phyloP scores from a whole-genome alignment of 2,329 filamentous ascomycete genomes.

The Fusarium sp. region DNA sequence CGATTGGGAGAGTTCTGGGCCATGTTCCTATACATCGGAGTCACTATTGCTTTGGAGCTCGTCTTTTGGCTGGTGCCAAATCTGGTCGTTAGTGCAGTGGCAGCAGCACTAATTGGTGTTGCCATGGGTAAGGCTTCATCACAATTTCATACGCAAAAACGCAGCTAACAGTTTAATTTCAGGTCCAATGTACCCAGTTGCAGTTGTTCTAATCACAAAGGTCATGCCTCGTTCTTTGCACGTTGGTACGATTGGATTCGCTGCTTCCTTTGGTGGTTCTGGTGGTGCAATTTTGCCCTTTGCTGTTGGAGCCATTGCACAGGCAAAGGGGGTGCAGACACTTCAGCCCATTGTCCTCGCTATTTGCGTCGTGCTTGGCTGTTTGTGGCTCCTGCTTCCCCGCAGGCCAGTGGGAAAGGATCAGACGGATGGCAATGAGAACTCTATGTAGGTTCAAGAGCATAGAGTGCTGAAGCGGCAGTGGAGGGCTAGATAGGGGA shows the following conservation, averaged over 20 bases:
- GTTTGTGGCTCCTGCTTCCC: background rate
- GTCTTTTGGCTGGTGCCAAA: background rate
- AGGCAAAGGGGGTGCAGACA: background rate
- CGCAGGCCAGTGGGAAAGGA: background rate
- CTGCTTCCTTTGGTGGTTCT: background rate
- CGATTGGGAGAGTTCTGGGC: background rate
- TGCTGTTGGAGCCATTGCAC: background rate
- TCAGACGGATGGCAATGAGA: background rate
- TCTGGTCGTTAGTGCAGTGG: background rate
- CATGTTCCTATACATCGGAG: background rate
- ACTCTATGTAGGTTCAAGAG: background rate
- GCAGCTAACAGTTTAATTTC: no score
- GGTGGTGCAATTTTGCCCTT: background rate
- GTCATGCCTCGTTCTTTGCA: background rate
- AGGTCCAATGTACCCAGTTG: background rate
- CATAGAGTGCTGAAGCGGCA: fast-evolving
- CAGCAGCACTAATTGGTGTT: background rate
- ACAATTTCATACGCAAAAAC: no score
- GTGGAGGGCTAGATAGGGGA: background rate
- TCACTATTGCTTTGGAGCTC: background rate
- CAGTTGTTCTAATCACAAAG: background rate
- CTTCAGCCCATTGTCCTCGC: background rate
- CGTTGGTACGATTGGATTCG: background rate
- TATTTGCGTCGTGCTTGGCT: background rate
- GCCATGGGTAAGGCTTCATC: background rate